Evolutionary conservation across 2,329 filamentous ascomycete species (phyloP).

Genomic region (Ophiostoma quercus): DNA sequence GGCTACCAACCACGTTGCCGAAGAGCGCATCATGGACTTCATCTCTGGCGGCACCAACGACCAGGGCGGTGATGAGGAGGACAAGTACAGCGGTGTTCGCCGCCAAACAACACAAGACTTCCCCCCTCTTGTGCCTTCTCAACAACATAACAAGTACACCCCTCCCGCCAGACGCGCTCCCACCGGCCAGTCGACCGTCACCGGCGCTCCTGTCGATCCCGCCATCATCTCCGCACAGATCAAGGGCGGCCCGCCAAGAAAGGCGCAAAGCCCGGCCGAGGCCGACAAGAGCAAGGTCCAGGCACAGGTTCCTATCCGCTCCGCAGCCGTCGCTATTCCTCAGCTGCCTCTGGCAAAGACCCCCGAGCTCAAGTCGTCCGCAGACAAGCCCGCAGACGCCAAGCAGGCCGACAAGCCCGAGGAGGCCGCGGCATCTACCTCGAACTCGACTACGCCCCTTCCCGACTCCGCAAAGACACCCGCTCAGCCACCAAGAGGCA

Average conservation of each 20-base stretch:
- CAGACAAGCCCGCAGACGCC: conserved; percentile 1
- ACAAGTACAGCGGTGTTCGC: conserved; percentile 88
- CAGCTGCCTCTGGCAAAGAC: conserved; percentile 32
- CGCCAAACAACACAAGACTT: conserved; percentile 61
- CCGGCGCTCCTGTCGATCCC: conserved; percentile 74
- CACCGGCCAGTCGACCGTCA: conserved; percentile 64
- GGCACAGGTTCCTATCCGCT: conserved; percentile 24
- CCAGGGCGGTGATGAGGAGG: conserved; percentile 79
- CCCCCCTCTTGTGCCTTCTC: conserved; percentile 51
- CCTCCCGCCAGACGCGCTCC: conserved; percentile 83
- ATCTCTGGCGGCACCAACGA: conserved; percentile 51
- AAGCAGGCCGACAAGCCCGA: conserved; percentile 4
- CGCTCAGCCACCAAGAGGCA: neutral
- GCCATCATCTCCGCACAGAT: conserved; percentile 88
- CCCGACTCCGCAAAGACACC: conserved; percentile 21
- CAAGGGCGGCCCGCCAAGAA: conserved; percentile 39
- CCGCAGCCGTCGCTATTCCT: conserved; percentile 31
- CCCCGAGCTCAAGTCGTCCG: conserved; percentile 31
- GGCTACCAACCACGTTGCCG: conserved; percentile 76
- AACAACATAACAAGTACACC: conserved; percentile 69
- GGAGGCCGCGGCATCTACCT: neutral
- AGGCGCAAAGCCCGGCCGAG: conserved; percentile 38
- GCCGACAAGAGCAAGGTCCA: conserved; percentile 35
- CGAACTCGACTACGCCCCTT: neutral
- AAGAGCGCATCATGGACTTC: conserved; percentile 74